phyloP scores from a whole-genome alignment of 2,329 filamentous ascomycete species.

The Verticillium albo-atrum region DNA sequence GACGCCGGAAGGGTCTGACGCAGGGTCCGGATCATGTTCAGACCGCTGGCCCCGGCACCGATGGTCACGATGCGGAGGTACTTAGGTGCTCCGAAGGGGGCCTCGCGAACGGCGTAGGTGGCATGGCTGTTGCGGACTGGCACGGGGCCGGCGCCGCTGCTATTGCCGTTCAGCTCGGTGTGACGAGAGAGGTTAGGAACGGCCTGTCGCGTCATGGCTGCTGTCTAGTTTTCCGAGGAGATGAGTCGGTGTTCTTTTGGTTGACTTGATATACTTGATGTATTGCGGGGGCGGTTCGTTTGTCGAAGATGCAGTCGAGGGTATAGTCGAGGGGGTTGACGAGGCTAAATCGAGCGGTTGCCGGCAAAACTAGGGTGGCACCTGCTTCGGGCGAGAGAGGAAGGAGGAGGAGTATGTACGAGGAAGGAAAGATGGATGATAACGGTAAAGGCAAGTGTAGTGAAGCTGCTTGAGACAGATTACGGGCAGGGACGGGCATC shows the following conservation, averaged over 20 bases:
- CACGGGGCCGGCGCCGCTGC: conserved; percentile 2
- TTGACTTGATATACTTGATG: background rate
- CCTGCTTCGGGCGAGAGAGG: background rate
- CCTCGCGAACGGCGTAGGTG: conserved; percentile 8
- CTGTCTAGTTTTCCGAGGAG: background rate
- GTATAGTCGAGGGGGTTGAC: background rate
- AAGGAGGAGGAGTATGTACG: background rate
- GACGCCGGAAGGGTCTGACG: conserved; percentile 31
- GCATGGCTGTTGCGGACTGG: background rate
- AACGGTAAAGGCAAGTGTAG: background rate
- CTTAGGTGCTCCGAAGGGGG: conserved; percentile 8
- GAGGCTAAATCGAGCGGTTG: background rate
- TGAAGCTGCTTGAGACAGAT: background rate
- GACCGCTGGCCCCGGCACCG: conserved; percentile 12
- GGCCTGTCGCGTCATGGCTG: conserved; percentile 11
- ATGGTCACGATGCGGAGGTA: conserved; percentile 10
- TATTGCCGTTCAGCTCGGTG: conserved; percentile 7
- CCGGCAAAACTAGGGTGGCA: background rate
- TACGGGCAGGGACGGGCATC: background rate
- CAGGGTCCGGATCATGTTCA: conserved; percentile 32
- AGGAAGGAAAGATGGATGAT: background rate
- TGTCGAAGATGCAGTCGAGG: background rate
- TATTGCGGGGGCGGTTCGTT: background rate
- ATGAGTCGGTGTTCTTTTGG: too few species aligned
- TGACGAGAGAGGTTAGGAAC: conserved; percentile 12